These are phyloP conservation scores for Penicillium brasilianum DNA, from an alignment of 2,329 filamentous ascomycete species.

Conservation along the genomic window DNA sequence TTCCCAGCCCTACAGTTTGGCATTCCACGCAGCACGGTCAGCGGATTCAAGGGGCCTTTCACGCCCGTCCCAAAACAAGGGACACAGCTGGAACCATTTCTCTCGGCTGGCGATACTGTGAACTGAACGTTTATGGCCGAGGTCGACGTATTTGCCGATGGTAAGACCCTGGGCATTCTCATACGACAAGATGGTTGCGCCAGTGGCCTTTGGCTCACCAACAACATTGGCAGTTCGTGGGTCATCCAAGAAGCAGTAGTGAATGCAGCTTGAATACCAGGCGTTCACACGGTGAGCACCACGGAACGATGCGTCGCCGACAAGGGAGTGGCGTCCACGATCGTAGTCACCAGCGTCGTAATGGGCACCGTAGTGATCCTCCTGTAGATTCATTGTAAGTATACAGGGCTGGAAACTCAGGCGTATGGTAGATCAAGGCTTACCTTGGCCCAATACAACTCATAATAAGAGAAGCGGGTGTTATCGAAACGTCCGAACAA, in stretches of 20 bases:
- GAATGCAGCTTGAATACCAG: constrained; percentile 63
- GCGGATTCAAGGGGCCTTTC: constrained; percentile 51
- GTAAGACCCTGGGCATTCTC: constrained; percentile 76
- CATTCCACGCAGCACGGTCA: constrained; percentile 54
- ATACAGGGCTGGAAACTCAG: background rate
- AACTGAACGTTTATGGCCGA: constrained; percentile 70
- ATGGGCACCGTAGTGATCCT: constrained; percentile 65
- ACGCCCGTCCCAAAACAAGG: constrained; percentile 56
- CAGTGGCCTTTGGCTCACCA: constrained; percentile 72
- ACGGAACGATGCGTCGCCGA: constrained; percentile 61
- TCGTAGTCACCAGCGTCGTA: constrained; percentile 62
- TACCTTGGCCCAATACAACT: constrained; percentile 77
- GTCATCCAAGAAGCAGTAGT: constrained; percentile 65
- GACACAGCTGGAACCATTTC: constrained; percentile 48
- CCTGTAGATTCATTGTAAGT: constrained; percentile 40
- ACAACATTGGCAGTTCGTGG: constrained; percentile 60
- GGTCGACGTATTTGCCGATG: constrained; percentile 72
- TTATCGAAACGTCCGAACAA: constrained; percentile 75
- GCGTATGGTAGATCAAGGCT: constrained; percentile 15
- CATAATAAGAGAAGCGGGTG: constrained; percentile 75
- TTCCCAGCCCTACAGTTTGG: constrained; percentile 44
- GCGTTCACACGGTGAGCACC: constrained; percentile 62
- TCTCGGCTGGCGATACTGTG: constrained; percentile 31
- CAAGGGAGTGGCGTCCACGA: constrained; percentile 64
- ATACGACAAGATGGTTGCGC: constrained; percentile 72